phyloP scores from a whole-genome alignment of 1,284 basidiomycete genomes.

The Ustilago tritici region DNA sequence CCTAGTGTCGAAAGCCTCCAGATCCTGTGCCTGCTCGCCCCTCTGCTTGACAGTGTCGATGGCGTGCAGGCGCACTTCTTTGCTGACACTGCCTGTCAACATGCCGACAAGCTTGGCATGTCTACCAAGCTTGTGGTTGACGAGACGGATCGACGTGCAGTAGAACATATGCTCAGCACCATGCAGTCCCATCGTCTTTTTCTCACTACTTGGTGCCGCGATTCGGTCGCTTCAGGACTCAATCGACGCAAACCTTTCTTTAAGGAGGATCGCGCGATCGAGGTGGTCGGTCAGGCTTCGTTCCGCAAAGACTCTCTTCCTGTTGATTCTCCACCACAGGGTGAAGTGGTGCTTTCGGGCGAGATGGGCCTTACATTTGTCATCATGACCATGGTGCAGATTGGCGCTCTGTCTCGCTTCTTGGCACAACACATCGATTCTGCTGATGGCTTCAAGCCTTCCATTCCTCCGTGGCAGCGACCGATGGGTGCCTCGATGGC shows the following conservation, averaged over 20 bases:
- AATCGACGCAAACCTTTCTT: slow-evolving; percentile 41
- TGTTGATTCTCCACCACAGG: slow-evolving; percentile 11
- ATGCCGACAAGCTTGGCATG: slow-evolving; percentile 44
- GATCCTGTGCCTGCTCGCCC: slow-evolving; percentile 51
- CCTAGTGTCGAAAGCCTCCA: slow-evolving; percentile 56
- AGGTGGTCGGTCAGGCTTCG: slow-evolving; percentile 45
- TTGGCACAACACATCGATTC: slow-evolving; percentile 55
- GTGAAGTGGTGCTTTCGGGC: slow-evolving; percentile 55
- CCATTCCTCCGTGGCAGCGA: slow-evolving; percentile 41
- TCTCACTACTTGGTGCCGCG: slow-evolving; percentile 55
- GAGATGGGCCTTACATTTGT: slow-evolving; percentile 64
- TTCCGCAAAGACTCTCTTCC: slow-evolving; percentile 30
- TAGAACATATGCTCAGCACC: slow-evolving; percentile 44
- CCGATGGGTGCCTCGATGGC: slow-evolving; percentile 35
- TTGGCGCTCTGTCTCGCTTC: slow-evolving; percentile 62
- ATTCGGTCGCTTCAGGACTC: slow-evolving; percentile 53
- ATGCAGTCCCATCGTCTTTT: slow-evolving; percentile 60
- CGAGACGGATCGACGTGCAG: slow-evolving; percentile 39
- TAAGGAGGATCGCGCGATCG: slow-evolving; percentile 57
- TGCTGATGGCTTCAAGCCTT: slow-evolving; percentile 33
- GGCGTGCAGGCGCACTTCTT: slow-evolving; percentile 36
- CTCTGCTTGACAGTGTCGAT: slow-evolving; percentile 55
- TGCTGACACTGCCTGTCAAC: slow-evolving; percentile 25
- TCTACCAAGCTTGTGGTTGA: slow-evolving; percentile 46
- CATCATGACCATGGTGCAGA: slow-evolving; percentile 62